Conservation (phyloP, 257 asterid genomes). For the Handroanthus guayacan region DNA sequence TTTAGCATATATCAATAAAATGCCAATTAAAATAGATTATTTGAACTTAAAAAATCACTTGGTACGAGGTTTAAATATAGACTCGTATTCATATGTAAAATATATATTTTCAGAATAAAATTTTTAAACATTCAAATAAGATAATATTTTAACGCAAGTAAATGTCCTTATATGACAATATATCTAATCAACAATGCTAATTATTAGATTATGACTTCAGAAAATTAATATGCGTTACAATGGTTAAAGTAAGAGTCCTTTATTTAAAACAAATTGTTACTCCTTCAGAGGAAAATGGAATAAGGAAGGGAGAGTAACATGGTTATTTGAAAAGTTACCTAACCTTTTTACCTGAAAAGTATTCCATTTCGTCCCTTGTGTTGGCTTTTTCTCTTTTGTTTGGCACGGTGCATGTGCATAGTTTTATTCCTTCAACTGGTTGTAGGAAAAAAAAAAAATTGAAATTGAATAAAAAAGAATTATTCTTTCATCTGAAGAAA, state of each 20-base stretch:
- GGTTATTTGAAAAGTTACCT: constrained; percentile 3
- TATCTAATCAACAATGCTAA: too few species aligned
- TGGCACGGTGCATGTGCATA: constrained; percentile 44
- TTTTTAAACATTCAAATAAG: too few species aligned
- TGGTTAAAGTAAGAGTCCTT: too few species aligned
- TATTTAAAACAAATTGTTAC: neutral
- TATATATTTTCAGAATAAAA: too few species aligned
- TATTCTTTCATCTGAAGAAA: neutral
- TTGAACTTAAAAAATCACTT: too few species aligned
- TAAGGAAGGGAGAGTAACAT: neutral
- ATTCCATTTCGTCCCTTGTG: constrained; percentile 34
- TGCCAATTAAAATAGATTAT: too few species aligned
- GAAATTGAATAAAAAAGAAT: neutral
- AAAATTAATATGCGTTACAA: neutral
- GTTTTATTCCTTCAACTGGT: constrained; percentile 9
- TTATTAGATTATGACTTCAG: too few species aligned
- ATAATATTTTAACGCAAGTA: too few species aligned
- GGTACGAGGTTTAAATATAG: too few species aligned
- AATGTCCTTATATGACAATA: too few species aligned
- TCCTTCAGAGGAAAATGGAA: neutral
- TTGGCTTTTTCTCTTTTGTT: constrained; percentile 34
- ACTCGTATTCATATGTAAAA: too few species aligned
- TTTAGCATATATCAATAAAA: too few species aligned
- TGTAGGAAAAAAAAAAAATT: neutral
- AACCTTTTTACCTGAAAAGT: constrained; percentile 38